A percentile compares a stretch with the other conserved stretches of the same genome.
These are phyloP conservation scores for Exophiala calicioides DNA, from an alignment of 2,329 filamentous ascomycete genomes.

Conservation along the genomic window DNA sequence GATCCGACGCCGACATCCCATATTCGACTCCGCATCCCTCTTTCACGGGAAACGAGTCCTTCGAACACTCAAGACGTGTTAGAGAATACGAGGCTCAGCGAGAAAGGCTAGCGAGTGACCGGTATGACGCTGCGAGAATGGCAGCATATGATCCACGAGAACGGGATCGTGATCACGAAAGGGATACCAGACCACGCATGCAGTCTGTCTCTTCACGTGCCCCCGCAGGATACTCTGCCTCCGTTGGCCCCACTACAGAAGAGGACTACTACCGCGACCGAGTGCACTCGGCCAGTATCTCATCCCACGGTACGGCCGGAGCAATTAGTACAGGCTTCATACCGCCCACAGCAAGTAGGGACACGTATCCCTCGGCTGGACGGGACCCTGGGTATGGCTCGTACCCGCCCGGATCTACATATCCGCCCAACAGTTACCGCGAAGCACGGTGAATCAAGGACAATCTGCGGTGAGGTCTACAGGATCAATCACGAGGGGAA, in stretches of 20 bases:
- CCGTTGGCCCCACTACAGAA: constrained; percentile 10
- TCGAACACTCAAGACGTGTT: constrained; percentile 22
- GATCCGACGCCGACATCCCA: constrained; percentile 15
- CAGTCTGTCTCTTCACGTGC: constrained; percentile 21
- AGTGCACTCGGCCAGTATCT: constrained; percentile 1
- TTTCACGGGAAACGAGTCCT: constrained; percentile 13
- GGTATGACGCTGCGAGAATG: constrained; percentile 29
- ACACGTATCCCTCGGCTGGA: constrained; percentile 4
- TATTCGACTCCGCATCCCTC: constrained; percentile 20
- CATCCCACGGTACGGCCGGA: constrained; percentile 9
- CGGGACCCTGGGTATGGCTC: constrained; percentile 18
- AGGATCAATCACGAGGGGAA: too few species aligned
- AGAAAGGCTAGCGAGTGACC: constrained; percentile 25
- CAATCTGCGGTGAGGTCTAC: background rate
- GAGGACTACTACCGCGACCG: constrained; percentile 29
- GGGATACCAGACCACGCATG: constrained; percentile 22
- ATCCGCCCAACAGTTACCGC: constrained; percentile 25
- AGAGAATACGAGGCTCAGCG: constrained; percentile 26
- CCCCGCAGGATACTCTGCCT: constrained; percentile 7
- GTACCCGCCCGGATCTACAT: constrained; percentile 17
- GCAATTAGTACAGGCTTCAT: constrained; percentile 25
- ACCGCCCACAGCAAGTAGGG: constrained; percentile 12
- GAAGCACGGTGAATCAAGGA: constrained; percentile 13
- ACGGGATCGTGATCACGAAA: constrained; percentile 23
- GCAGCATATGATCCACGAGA: constrained; percentile 26